Percentiles rank a stretch among this genome's conserved stretches.
Conservation (phyloP, 768 basidiomycete species). For the Termitomyces sp. region DNA sequence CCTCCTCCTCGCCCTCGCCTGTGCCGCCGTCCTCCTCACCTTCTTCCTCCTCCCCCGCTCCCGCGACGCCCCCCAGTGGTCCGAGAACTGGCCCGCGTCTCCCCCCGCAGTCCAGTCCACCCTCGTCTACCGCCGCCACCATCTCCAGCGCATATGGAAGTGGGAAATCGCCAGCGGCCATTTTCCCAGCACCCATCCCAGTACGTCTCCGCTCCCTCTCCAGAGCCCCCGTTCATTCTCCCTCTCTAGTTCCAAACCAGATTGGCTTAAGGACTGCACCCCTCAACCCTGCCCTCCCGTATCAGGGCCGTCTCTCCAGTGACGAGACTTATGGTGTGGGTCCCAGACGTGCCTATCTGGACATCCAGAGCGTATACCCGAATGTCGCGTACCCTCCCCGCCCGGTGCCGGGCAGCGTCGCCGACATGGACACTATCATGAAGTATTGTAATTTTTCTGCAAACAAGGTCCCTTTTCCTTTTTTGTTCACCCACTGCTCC, state of each 20-base stretch:
- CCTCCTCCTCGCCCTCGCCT: conserved; percentile 45
- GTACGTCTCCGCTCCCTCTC: conserved; percentile 36
- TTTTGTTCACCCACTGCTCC: too few relatives aligned
- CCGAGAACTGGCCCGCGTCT: conserved; percentile 29
- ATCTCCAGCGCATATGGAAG: conserved; percentile 83
- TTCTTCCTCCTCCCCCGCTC: conserved; percentile 40
- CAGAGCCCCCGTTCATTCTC: background rate
- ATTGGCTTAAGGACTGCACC: conserved; percentile 53
- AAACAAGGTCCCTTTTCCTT: conserved; percentile 44
- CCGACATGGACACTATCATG: conserved; percentile 86
- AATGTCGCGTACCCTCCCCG: conserved; percentile 79
- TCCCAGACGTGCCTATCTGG: conserved; percentile 70
- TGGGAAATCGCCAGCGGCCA: conserved; percentile 93
- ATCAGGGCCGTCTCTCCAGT: conserved; percentile 28
- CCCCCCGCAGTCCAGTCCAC: conserved; percentile 46
- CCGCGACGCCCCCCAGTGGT: conserved; percentile 37
- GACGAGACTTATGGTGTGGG: conserved; percentile 60
- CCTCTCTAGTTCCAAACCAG: conserved; percentile 51
- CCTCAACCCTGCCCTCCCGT: conserved; percentile 64
- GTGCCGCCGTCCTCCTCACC: conserved; percentile 46
- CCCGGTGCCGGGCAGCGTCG: conserved; percentile 74
- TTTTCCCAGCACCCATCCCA: conserved; percentile 67
- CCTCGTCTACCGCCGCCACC: conserved; percentile 62
- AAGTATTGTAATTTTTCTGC: conserved; percentile 80
- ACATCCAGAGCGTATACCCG: conserved; percentile 54